Base-by-base conservation (phyloP, 2,329 filamentous ascomycete genomes). In the Trichoderma gracile region DNA sequence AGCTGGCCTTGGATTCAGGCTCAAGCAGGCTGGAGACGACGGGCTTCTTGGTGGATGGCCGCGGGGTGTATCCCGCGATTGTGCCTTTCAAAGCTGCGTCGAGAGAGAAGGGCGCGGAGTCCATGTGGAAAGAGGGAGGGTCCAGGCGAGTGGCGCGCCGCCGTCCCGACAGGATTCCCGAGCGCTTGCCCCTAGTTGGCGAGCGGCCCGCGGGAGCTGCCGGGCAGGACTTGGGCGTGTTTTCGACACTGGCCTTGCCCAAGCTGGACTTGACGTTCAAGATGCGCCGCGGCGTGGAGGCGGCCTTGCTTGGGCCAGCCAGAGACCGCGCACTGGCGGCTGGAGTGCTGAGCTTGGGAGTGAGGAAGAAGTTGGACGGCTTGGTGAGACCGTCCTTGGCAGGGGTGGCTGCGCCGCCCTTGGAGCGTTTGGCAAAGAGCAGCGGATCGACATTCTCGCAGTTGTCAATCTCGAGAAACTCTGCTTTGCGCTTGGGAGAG, bases 51-150 rank as follows among this genome's bases (percentile, higher is more conserved):
- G 68, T 68, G 65, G 75, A 75, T 70, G 64, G 72, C 27, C 80
- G 83, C 52, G 81, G 78, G 3, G 78, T 78, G 75, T 89, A 89
- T 67, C 82, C 82, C 6, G 89, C 80, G 61, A 93, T 86, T 30
- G 90, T 92, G 56, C 90, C 90, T 74, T 86, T 90, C 68, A 96
- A 85, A 3, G 92, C 93, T 25, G 91, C 90, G 73, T 95, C 90
- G 66, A 97, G 87, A 60, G 90, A 93, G 77, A 97, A 96, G 0
- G 92, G 91, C 3, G 89, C 79, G n/a, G 61, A 59, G 64, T 78
- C 80, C 66, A 79, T 78, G 57, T 78, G 77, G 74, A 88, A 88
- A 15, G 84, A 77, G 1, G 90, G 89, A 1, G 90, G 88, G 69
- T 94, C 89, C 62, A 93, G 81, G 53, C 92, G 90, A 50, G 84